Evolutionary conservation across 495 filamentous ascomycete genomes (phyloP).

Genomic region (Podospora comata): DNA sequence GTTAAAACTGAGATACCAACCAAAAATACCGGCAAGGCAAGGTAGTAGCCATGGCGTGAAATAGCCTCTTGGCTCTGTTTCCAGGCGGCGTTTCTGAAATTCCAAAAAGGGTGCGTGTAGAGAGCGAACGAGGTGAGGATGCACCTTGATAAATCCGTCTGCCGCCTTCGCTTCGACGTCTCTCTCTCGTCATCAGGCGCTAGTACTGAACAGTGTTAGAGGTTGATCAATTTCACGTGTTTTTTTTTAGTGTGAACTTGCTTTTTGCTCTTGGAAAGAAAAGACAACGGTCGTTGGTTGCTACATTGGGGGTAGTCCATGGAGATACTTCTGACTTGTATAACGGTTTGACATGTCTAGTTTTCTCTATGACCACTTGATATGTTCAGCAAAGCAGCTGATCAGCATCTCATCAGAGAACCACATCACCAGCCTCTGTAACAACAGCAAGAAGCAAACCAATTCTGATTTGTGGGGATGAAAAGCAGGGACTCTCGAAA

Average conservation of each 20-base stretch:
- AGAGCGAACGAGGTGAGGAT: neutral
- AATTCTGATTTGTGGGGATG: neutral
- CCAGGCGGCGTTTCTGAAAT: neutral
- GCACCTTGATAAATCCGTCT: neutral
- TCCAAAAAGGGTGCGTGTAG: neutral
- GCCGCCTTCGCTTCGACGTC: neutral
- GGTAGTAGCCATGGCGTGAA: neutral
- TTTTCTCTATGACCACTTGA: neutral
- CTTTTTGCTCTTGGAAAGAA: neutral
- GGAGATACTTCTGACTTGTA: too few relatives aligned
- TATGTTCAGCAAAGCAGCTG: neutral
- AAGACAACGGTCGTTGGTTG: slow-evolving; percentile 4
- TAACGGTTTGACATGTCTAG: neutral
- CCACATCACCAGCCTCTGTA: neutral
- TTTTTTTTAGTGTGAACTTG: neutral
- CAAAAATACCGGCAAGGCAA: neutral
- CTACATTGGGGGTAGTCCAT: neutral
- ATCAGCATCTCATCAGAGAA: neutral
- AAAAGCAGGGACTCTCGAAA: neutral
- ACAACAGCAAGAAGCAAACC: neutral
- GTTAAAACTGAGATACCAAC: neutral
- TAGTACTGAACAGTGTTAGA: neutral
- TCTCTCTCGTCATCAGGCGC: neutral
- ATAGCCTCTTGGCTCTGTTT: neutral
- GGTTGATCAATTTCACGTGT: neutral